A percentile compares a stretch with the other conserved stretches of the same genome.
phyloP scores from a whole-genome alignment of 768 basidiomycete species.

The Macrocybe gigantea region DNA sequence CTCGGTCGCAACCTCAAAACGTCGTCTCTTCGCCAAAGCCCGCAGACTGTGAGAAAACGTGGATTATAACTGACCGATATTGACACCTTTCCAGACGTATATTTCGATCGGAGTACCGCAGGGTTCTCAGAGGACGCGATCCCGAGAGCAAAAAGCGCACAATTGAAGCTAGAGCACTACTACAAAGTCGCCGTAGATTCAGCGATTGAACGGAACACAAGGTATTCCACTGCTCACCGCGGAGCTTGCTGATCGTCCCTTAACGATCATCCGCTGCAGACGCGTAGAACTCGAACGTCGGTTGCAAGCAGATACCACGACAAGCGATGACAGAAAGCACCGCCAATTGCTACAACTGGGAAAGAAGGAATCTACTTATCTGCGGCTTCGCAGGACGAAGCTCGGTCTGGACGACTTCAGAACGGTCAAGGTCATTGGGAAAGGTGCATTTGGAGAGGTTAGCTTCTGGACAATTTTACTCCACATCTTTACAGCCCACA shows the following conservation, averaged over 20 bases:
- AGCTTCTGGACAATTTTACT: slow-evolving; percentile 12
- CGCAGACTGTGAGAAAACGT: slow-evolving; percentile 25
- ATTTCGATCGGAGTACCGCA: slow-evolving; percentile 77
- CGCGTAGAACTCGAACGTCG: slow-evolving; percentile 84
- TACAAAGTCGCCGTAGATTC: slow-evolving; percentile 96
- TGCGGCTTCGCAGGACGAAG: slow-evolving; percentile 84
- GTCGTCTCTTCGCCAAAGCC: slow-evolving; percentile 10
- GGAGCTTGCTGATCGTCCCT: too few relatives aligned
- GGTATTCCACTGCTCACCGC: slow-evolving; percentile 41
- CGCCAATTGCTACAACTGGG: slow-evolving; percentile 80
- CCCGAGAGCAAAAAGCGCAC: slow-evolving; percentile 84
- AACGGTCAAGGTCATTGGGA: slow-evolving; percentile 98
- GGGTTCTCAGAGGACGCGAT: slow-evolving; percentile 78
- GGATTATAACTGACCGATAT: neutral
- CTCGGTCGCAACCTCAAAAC: too few relatives aligned
- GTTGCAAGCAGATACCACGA: slow-evolving; percentile 60
- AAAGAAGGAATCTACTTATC: slow-evolving; percentile 82
- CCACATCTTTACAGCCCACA: neutral
- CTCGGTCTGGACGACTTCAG: slow-evolving; percentile 89
- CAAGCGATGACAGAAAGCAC: slow-evolving; percentile 81
- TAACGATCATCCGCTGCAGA: slow-evolving; percentile 31
- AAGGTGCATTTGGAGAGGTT: slow-evolving; percentile 98
- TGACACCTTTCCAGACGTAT: slow-evolving; percentile 59
- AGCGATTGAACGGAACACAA: slow-evolving; percentile 88
- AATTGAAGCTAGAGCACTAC: slow-evolving; percentile 93